Percentiles rank a stretch among this genome's conserved stretches.
These are phyloP conservation scores for Suillus hirtellus DNA, from an alignment of 768 basidiomycete species.

Conservation along the genomic window DNA sequence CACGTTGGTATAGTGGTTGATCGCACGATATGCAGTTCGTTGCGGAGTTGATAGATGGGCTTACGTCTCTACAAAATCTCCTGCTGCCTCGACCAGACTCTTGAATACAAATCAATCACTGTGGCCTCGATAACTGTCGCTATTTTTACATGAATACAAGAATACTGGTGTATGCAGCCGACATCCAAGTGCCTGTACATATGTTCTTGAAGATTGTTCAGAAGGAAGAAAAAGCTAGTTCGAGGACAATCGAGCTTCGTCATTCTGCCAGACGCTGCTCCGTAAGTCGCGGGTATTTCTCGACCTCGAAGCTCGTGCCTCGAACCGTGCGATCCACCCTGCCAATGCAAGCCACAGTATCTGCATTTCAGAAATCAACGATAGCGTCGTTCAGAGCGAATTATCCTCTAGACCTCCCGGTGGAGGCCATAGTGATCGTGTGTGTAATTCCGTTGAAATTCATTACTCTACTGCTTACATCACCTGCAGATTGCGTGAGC, in stretches of 20 bases:
- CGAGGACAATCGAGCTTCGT: neutral
- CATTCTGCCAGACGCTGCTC: neutral
- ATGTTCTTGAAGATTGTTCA: neutral
- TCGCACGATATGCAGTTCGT: neutral
- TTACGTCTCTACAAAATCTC: neutral
- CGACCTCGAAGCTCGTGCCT: neutral
- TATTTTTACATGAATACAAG: neutral
- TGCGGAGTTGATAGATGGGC: neutral
- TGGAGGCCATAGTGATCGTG: neutral
- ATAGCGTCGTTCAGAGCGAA: neutral
- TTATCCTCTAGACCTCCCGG: neutral
- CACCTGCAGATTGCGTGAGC: neutral
- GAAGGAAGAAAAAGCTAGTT: neutral
- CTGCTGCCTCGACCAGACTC: neutral
- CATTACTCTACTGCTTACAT: neutral
- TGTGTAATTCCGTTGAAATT: neutral
- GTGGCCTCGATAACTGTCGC: too few relatives aligned
- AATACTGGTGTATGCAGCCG: neutral
- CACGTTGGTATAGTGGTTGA: neutral
- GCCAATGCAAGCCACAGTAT: neutral
- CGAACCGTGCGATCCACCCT: neutral
- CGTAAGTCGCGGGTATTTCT: neutral
- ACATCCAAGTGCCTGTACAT: neutral
- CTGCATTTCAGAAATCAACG: neutral
- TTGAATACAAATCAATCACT: neutral